These are phyloP conservation scores for Penicillium sp. DNA, from an alignment of 2,329 filamentous ascomycete species.

Conservation along the genomic window DNA sequence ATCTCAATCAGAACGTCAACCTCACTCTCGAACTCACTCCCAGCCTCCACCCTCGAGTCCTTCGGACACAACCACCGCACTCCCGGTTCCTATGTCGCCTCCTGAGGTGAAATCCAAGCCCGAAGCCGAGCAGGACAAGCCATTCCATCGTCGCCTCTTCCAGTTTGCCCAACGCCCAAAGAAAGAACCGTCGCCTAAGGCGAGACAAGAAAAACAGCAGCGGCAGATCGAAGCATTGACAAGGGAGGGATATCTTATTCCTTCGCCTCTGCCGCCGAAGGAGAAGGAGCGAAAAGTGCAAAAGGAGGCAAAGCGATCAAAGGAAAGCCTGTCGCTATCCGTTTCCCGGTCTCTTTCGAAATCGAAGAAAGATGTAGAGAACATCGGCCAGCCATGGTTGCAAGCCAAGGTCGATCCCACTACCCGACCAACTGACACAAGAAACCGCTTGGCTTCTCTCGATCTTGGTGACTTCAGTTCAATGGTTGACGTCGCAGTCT, in stretches of 20 bases:
- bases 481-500: conserved; percentile 33
- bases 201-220: conserved; percentile 27
- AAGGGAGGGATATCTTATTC: conserved; percentile 30
- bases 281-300: conserved; percentile 12
- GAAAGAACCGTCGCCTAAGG: conserved; percentile 24
- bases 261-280: conserved; percentile 10
- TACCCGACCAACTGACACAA: conserved; percentile 11
- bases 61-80: conserved; percentile 27
- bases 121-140: conserved; percentile 18
- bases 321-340: conserved; percentile 11
- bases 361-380: conserved; percentile 36
- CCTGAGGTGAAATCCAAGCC: conserved; percentile 6
- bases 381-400: conserved; percentile 39
- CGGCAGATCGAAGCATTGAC: conserved; percentile 32
- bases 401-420: conserved; percentile 25
- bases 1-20: conserved; percentile 13
- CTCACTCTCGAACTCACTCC: conserved; percentile 3
- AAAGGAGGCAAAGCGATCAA: conserved; percentile 7
- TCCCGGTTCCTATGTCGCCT: conserved; percentile 24
- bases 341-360: conserved; percentile 25
- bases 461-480: conserved; percentile 35
- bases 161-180: conserved; percentile 34
- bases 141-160: conserved; percentile 35
- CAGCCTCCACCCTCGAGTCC: conserved; percentile 8
- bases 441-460: conserved; percentile 27